These are phyloP conservation scores for Ustilago cynodontis DNA, from an alignment of 1,284 basidiomycete genomes.

Conservation along the genomic window DNA sequence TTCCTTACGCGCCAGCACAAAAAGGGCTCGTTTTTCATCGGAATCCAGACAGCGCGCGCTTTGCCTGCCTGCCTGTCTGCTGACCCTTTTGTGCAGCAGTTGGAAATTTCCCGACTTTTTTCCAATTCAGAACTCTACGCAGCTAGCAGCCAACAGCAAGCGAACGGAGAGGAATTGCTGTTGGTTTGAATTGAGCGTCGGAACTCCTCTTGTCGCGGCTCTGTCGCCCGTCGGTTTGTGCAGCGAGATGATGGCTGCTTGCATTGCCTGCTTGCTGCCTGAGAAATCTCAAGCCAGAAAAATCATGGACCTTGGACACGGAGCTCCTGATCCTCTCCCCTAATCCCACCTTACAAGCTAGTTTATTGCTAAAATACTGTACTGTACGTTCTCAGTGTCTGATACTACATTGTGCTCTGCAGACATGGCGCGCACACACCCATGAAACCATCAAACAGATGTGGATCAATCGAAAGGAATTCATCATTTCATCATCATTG, in stretches of 20 bases:
- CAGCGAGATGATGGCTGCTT: slow-evolving; percentile 1
- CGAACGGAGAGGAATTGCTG: no score
- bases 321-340: neutral
- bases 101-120: neutral
- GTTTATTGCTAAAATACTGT: neutral
- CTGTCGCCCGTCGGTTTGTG: neutral
- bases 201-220: slow-evolving; percentile 3
- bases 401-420: no score
- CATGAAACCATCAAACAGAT: neutral
- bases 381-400: no score
- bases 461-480: neutral
- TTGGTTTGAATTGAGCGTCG: slow-evolving; percentile 7
- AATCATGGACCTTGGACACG: neutral
- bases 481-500: slow-evolving; percentile 16
- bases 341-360: neutral
- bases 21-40: slow-evolving; percentile 3
- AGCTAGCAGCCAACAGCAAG: neutral
- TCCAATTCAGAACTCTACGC: neutral
- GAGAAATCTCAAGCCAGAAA: neutral
- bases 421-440: no score
- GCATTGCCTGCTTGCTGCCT: neutral
- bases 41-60: neutral
- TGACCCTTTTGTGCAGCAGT: neutral
- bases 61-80: neutral
- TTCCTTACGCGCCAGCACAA: slow-evolving; percentile 9